Evolutionary conservation across 176 grass and related monocot species (phyloP).

Genomic region (Elymus sibiricus): DNA sequence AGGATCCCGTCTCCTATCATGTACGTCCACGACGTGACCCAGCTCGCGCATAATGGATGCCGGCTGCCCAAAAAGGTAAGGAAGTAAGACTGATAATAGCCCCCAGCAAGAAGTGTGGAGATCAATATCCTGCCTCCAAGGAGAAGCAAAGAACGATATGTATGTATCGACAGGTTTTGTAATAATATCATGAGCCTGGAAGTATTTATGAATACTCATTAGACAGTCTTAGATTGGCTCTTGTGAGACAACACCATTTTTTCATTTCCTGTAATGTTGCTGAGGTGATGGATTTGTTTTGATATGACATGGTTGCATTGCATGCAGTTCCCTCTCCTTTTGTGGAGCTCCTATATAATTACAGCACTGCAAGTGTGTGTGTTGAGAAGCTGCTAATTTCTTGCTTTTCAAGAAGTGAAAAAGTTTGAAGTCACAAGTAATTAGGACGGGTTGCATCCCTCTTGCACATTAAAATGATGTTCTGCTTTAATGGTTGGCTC

Average conservation of each 20-base stretch:
- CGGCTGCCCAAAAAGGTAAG: constrained; percentile 4
- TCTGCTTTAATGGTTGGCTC: not conserved
- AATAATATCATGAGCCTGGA: not conserved
- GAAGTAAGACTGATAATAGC: not conserved
- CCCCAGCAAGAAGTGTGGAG: not conserved
- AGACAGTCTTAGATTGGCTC: not conserved
- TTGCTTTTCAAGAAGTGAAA: not conserved
- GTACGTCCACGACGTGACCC: not conserved
- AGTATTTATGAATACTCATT: not conserved
- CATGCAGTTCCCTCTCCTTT: not conserved
- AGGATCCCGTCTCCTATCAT: not conserved
- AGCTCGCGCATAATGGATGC: constrained; percentile 2
- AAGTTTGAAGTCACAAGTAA: not conserved
- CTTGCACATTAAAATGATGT: not conserved
- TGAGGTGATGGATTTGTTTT: not conserved
- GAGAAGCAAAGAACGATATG: not conserved
- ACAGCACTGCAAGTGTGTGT: not conserved
- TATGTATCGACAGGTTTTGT: not conserved
- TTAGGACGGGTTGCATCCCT: not conserved
- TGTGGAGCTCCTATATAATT: not conserved
- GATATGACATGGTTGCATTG: not conserved
- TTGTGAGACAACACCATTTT: not conserved
- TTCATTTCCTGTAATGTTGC: not conserved
- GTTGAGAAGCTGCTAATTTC: not conserved
- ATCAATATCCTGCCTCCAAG: not conserved